Percentiles rank a stretch among this genome's conserved stretches.
These are phyloP conservation scores for Phanerodontia chrysosporium DNA, from an alignment of 768 basidiomycete genomes.

Conservation along the genomic window DNA sequence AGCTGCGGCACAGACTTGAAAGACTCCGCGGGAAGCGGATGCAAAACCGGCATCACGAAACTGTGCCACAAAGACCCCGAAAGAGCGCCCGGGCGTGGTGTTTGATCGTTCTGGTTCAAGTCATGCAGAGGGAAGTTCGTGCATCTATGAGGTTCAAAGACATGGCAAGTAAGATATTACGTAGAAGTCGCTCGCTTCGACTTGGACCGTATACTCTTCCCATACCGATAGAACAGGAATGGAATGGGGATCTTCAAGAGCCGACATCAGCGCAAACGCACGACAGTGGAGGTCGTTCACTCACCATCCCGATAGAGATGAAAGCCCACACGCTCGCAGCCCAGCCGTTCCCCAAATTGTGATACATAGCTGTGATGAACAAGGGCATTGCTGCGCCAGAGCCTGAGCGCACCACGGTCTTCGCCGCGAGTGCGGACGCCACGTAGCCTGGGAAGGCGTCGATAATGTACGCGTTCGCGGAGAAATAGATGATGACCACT, in stretches of 20 bases:
- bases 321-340: constrained; percentile 33
- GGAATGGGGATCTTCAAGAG: constrained; percentile 22
- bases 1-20: no score
- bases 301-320: constrained; percentile 31
- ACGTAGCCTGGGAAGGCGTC: constrained; percentile 36
- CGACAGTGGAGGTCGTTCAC: constrained; percentile 1
- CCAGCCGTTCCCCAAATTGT: constrained; percentile 37
- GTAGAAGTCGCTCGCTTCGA: constrained; percentile 28
- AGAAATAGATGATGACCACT: constrained; percentile 37
- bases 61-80: no score
- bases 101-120: no score
- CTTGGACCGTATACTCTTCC: constrained; percentile 32
- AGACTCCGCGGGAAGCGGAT: no score
- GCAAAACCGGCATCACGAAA: no score
- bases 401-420: constrained; percentile 32
- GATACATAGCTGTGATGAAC: constrained; percentile 37
- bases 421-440: constrained; percentile 35
- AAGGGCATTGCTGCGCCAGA: constrained; percentile 32
- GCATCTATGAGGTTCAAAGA: no score
- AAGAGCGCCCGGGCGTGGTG: no score
- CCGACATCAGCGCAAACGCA: not conserved
- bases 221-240: constrained; percentile 38
- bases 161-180: constrained; percentile 1
- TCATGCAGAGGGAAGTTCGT: no score
- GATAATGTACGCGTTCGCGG: constrained; percentile 36